Base-by-base conservation (phyloP, 2,329 filamentous ascomycete species). In the Colletotrichum sp. region DNA sequence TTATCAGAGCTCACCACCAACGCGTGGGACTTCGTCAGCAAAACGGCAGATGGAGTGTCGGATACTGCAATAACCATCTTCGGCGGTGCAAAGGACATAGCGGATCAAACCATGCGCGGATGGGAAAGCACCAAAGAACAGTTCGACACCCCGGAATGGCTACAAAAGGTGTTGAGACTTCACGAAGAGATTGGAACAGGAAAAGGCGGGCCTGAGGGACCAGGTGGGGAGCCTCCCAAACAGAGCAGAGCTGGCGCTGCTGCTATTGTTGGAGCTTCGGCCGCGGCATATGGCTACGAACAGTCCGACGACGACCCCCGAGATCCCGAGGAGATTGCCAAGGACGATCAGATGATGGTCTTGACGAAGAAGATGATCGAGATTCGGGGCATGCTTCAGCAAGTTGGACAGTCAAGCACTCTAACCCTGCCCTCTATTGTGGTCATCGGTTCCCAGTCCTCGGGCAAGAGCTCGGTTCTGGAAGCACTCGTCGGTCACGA, bases 321-420 rank as follows among this genome's bases (percentile, higher is more conserved):
- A 69, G 86, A 88, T 11, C 87, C 86, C 24, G 91, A 93, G 70
- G 91, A 94, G 80, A 88, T 90, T 63, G 94, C 95, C 21, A 92
- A 92, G 79, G 97, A 99, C 79, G 97, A 99, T 82, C 97, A 99
- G 84, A 99, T 99, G 96, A 99, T 99, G 97, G 89, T 98, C 78
- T 87, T 99, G 80, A 99, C 97, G 3, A 96, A 97, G 86, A 98
- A 98, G 86, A 99, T 99, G 97, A 99, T 99, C 80, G 97, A 99
- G 86, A 98, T 99, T 71, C 90, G 97, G 77, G 96, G 93, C 77
- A 95, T 99, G 70, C 88, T 99, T 29, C 94, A 97, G 80, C 95
- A 93, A 31, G 94, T 99, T 61, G 97, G 96, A 38, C 96, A 99
- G 86, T 97, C 96, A 1, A 95, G 93, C 76, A 92, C 94, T 5